These are phyloP conservation scores for Ballota nigra DNA, from an alignment of 257 asterid species.

Conservation along the genomic window DNA sequence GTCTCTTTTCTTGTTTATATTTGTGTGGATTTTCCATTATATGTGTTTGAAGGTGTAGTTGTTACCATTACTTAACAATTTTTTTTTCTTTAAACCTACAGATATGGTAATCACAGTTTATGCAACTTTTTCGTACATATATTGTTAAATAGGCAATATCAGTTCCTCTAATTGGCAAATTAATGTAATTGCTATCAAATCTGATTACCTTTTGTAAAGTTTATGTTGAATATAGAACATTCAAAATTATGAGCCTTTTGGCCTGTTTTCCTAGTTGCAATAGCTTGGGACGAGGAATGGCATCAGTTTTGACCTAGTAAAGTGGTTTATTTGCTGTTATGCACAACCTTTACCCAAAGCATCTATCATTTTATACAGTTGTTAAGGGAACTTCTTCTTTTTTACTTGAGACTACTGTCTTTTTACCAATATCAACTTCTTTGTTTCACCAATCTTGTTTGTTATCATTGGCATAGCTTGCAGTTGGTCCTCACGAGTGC, in stretches of 20 bases:
- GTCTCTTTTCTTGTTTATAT: background rate
- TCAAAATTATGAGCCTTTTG: background rate
- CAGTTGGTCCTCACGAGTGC: background rate
- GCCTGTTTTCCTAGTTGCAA: background rate
- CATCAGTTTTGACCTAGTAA: background rate
- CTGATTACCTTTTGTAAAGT: background rate
- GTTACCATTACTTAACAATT: background rate
- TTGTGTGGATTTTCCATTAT: background rate
- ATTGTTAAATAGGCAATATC: background rate
- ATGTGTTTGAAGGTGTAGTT: conserved; percentile 5
- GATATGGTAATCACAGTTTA: background rate
- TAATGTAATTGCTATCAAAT: background rate
- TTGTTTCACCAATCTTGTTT: background rate
- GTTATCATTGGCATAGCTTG: background rate
- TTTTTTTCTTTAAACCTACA: background rate
- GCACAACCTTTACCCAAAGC: background rate
- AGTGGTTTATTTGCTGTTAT: background rate
- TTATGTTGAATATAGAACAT: background rate
- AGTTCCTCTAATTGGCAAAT: background rate
- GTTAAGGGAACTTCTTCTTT: background rate
- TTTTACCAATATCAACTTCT: background rate
- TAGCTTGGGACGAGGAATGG: background rate
- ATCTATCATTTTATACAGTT: background rate
- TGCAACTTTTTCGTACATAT: background rate
- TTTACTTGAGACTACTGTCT: background rate